Conservation (phyloP, 345 rosid genomes). For the Combretum micranthum region DNA sequence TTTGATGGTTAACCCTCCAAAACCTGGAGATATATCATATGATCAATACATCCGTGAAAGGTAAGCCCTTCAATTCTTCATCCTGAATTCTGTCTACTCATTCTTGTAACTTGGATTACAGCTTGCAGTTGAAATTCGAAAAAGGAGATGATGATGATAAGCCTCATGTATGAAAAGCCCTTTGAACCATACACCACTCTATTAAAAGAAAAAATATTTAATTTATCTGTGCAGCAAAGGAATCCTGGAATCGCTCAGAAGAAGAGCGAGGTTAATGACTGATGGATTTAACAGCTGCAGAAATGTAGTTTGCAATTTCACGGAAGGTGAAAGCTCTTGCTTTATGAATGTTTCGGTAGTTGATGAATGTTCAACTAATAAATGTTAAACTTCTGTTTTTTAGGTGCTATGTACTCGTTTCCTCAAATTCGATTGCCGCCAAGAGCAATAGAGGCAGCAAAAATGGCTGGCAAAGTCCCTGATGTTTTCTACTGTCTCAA, state of each 20-base stretch:
- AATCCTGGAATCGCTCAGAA: conserved; percentile 80
- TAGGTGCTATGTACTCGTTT: conserved; percentile 99
- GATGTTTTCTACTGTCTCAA: conserved; percentile 96
- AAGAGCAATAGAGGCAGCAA: conserved; percentile 82
- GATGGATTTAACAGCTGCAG: conserved; percentile 99
- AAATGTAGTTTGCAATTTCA: conserved; percentile 93
- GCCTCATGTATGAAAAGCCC: too few species aligned
- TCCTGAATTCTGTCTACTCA: neutral
- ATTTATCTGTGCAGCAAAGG: conserved; percentile 55
- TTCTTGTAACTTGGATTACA: too few species aligned
- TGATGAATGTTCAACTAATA: neutral
- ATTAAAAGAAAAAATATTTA: neutral
- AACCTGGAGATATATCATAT: conserved; percentile 91
- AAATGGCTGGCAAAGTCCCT: conserved; percentile 41
- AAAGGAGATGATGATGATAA: too few species aligned
- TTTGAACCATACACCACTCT: too few species aligned
- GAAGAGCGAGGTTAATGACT: conserved; percentile 91
- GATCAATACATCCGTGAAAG: conserved; percentile 77
- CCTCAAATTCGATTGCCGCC: conserved; percentile 90
- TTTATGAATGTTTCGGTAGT: neutral
- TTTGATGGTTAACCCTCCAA: conserved; percentile 88
- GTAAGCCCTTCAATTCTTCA: conserved; percentile 25
- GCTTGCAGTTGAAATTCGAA: too few species aligned
- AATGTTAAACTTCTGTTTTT: conserved; percentile 1
- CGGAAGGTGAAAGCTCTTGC: conserved; percentile 54